phyloP scores from a whole-genome alignment of 129 eudicot species.

The Oenanthe sinensis region DNA sequence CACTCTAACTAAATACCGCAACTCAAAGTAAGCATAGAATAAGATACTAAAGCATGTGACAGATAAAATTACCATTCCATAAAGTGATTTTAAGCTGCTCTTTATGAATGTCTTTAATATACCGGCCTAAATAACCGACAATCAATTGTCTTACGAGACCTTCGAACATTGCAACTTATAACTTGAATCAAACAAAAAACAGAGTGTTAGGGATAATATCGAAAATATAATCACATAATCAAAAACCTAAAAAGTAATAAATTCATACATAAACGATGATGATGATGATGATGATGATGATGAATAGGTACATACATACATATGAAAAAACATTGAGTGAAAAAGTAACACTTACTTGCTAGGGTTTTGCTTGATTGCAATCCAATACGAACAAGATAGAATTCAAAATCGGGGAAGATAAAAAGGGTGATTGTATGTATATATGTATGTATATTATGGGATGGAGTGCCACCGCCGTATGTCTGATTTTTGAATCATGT shows the following conservation, averaged over 20 bases:
- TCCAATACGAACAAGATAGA: not conserved
- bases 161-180: slow-evolving; percentile 64
- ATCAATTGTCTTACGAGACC: slow-evolving; percentile 81
- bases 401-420: no score
- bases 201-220: not conserved
- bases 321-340: not conserved
- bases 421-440: no score
- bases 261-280: not conserved
- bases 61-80: slow-evolving; percentile 52
- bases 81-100: slow-evolving; percentile 96
- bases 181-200: not conserved
- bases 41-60: not conserved
- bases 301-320: not conserved
- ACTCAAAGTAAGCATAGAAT: not conserved
- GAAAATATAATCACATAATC: not conserved
- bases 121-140: slow-evolving; percentile 82
- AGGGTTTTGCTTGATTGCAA: not conserved
- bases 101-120: slow-evolving; percentile 82
- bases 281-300: not conserved
- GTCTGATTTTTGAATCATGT: no score
- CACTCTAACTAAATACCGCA: no score
- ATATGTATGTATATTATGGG: no score
- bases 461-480: not conserved
- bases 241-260: not conserved
- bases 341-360: not conserved